Base-by-base conservation (phyloP, 108 stramenopile species). In the Nitzschia inconspicua region DNA sequence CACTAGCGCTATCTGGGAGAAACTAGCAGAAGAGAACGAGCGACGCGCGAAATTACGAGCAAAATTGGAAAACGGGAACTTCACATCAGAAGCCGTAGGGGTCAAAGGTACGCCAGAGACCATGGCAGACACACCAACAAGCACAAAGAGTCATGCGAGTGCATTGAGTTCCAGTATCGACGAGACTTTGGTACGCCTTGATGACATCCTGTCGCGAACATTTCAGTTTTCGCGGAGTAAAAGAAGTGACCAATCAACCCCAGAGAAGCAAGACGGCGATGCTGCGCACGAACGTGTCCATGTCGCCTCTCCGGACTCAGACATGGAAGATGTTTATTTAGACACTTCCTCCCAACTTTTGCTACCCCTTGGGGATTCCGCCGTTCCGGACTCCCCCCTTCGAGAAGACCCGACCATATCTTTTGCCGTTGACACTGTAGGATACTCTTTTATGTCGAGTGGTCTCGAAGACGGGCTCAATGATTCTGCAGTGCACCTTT, bases 1-100 rank as follows among this genome's bases (percentile, higher is more conserved):
- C 32, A 36, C 23, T 20, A 54, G 53, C 19, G 18, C 53, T 5
- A 54, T 54, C 37, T 54, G 53, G 53, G 53, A 54, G n/a, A 54
- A 19, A 11, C 4, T 54, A 6, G 34, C 53, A 20, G 30, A 32
- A 20, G 53, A 54, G 24, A 54, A 25, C 3, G 53, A 54, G 13
- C 4, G 53, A n/a, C 53, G 53, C 2, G 53, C 34, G 23, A 36
- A 36, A 18, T 54, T 54, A 32, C 53, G 53, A 54, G 35, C 34
- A 18, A 54, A 54, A 11, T 54, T 39, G n/a, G n/a, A n/a, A 14
- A 39, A n/a, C 37, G n/a, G n/a, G n/a, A n/a, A 54, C 34, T 54
- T 25, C 16, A 14, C 14, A 22, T 24, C 28, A 14, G n/a, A 27
- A 0, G 37, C 37, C 22, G 8, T 28, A 16, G 2, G 53, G 35